phyloP scores from a whole-genome alignment of 1,284 basidiomycete genomes.

The Microbotryomycetes sp. region DNA sequence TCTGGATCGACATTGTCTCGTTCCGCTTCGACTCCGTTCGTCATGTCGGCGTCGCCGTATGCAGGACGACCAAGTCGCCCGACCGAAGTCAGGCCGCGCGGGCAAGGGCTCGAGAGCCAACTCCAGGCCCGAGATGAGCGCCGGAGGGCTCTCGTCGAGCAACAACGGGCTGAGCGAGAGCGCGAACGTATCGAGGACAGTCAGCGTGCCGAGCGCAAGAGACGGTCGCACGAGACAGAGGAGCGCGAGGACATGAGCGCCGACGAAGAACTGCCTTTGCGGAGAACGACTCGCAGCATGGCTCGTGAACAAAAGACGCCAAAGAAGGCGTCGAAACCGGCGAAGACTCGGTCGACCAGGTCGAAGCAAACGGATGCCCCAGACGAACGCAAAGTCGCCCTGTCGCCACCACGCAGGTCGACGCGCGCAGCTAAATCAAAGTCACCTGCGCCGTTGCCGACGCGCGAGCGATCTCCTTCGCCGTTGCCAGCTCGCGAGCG shows the following conservation, averaged over 20 bases:
- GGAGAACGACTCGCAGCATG: background rate
- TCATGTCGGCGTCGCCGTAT: constrained; percentile 2
- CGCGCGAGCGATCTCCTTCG: background rate
- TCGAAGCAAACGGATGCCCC: background rate
- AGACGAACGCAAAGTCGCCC: background rate
- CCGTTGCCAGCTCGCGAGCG: constrained; percentile 8
- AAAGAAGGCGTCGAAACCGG: background rate
- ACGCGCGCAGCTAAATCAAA: constrained; percentile 2
- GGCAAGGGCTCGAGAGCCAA: constrained; percentile 19
- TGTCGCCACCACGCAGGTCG: constrained; percentile 2
- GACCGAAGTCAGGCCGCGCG: background rate
- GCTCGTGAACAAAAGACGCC: background rate
- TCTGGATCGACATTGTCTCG: background rate
- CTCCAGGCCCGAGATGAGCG: constrained; percentile 28
- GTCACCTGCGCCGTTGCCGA: background rate
- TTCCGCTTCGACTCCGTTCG: background rate
- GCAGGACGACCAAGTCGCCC: background rate
- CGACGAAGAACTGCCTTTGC: constrained; percentile 1
- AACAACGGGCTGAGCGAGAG: constrained; percentile 22
- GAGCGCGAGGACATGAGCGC: constrained; percentile 4
- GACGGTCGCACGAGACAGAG: constrained; percentile 14
- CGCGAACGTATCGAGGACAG: constrained; percentile 14
- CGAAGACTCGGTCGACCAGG: constrained; percentile 2
- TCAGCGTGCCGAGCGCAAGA: constrained; percentile 11
- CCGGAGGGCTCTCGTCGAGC: constrained; percentile 8